A percentile compares a stretch with the other conserved stretches of the same genome.
These are phyloP conservation scores for Oryza longistaminata DNA, from an alignment of 176 grass and related monocot species.

Conservation along the genomic window DNA sequence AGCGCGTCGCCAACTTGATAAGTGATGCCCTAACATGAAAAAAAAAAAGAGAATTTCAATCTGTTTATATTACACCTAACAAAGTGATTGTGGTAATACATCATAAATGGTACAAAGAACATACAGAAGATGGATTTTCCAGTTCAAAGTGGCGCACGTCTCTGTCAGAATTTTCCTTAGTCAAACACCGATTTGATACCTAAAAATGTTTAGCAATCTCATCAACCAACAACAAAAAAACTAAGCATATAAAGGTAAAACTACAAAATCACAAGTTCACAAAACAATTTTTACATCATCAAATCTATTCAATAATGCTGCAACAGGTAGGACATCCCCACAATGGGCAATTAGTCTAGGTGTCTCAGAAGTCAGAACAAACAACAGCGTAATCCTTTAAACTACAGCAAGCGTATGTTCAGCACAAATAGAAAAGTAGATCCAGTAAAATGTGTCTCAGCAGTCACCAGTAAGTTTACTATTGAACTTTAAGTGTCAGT, in stretches of 20 bases:
- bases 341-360: neutral
- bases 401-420: neutral
- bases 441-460: neutral
- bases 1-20: conserved; percentile 79
- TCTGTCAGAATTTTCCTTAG: conserved; percentile 61
- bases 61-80: neutral
- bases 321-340: conserved; percentile 11
- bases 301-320: conserved; percentile 3
- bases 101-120: conserved; percentile 26
- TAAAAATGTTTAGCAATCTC: conserved; percentile 15
- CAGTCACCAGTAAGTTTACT: neutral
- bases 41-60: conserved; percentile 17
- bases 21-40: conserved; percentile 56
- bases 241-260: conserved; percentile 18
- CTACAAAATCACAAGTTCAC: neutral
- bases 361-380: neutral
- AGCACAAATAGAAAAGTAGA: neutral
- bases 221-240: conserved; percentile 5
- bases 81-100: conserved; percentile 23
- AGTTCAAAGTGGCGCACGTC: conserved; percentile 87
- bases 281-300: neutral
- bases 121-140: conserved; percentile 67
- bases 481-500: neutral
- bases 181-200: conserved; percentile 57
- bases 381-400: neutral